These are phyloP conservation scores for Scutellaria minor DNA, from an alignment of 257 asterid species.

Conservation along the genomic window DNA sequence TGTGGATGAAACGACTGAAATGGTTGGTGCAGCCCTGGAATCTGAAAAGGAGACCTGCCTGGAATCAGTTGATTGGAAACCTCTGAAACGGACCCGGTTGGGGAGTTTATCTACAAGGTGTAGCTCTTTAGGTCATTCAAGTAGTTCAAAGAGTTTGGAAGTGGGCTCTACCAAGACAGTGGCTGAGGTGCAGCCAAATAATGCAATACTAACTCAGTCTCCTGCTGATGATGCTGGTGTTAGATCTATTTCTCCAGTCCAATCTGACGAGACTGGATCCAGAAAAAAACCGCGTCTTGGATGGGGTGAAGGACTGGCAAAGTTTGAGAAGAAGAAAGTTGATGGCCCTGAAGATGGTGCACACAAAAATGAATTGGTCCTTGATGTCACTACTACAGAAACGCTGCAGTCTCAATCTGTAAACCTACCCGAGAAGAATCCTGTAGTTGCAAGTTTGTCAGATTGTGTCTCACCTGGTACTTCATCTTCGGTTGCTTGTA, in stretches of 20 bases:
- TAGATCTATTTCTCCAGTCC: conserved; percentile 39
- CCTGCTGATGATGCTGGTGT: conserved; percentile 49
- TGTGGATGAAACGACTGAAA: conserved; percentile 33
- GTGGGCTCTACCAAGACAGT: conserved; percentile 44
- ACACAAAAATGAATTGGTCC: conserved; percentile 37
- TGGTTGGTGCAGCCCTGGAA: conserved; percentile 44
- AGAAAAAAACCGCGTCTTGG: conserved; percentile 96
- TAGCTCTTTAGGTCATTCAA: conserved; percentile 46
- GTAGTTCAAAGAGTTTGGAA: conserved; percentile 52
- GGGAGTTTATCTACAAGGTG: conserved; percentile 55
- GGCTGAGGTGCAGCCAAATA: conserved; percentile 47
- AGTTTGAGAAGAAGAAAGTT: conserved; percentile 89
- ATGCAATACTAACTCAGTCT: conserved; percentile 32
- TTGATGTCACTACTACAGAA: conserved; percentile 48
- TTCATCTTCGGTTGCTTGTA: conserved; percentile 77
- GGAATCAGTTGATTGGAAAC: conserved; percentile 58
- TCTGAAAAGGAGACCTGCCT: conserved; percentile 59
- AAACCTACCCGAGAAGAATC: conserved; percentile 60
- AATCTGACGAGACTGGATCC: conserved; percentile 59
- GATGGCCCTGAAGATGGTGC: conserved; percentile 69
- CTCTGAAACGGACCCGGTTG: conserved; percentile 52
- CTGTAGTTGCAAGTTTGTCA: conserved; percentile 47
- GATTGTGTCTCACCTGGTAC: conserved; percentile 77
- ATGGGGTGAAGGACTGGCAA: conserved; percentile 98
- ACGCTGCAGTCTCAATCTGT: conserved; percentile 42